Evolutionary conservation across 257 asterid species (phyloP), one percentile per base, ranked within the genome.

Genomic region (Solanum virginianum): DNA sequence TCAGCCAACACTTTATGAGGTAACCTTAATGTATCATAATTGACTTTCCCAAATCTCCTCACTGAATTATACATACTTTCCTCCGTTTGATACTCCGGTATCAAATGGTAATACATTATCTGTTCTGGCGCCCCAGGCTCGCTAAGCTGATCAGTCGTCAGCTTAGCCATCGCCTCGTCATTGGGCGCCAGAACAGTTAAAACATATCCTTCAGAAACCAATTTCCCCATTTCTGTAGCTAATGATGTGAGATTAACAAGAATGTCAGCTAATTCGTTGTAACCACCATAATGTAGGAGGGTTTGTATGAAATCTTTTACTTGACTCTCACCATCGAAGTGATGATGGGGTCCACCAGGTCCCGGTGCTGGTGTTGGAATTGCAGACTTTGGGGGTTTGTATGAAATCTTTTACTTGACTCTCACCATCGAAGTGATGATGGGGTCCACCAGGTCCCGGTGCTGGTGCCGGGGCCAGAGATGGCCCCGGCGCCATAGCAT

Each of bases 71-170:
- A 85, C 87, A 85, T 85, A 54, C 87, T 85, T 36, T 85, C 87
- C 36, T 85, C 87, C 59, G 87, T 85, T 59, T 85, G 87, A 24
- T 85, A 85, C 80, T 85, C 87, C 39, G 87, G 87, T 29, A 96
- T 90, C 22, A 85, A 24, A 62, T 85, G 87, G 39, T 85, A 85
- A 36, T 85, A 85, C 84, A 85, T 85, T 85, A 85, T 85, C 69
- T 93, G 98, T 91, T 96, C 99, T 84, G 98, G 98, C n/a, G 99
- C 95, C 10, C 98, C 99, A 0, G 99, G 98, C 71, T 96, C 99
- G 60, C 98, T 94, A 87, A 96, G 80, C 69, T 93, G 98, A 88
- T 96, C 99, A 3, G 98, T 91, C 3, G 97, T 94, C 10, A 96
- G 80, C 88, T 96, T 96, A 47, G 98, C 97, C 99, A 96, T 94